Conservation (phyloP, 2,329 filamentous ascomycete genomes). For the Ilyonectria mors-panacis region DNA sequence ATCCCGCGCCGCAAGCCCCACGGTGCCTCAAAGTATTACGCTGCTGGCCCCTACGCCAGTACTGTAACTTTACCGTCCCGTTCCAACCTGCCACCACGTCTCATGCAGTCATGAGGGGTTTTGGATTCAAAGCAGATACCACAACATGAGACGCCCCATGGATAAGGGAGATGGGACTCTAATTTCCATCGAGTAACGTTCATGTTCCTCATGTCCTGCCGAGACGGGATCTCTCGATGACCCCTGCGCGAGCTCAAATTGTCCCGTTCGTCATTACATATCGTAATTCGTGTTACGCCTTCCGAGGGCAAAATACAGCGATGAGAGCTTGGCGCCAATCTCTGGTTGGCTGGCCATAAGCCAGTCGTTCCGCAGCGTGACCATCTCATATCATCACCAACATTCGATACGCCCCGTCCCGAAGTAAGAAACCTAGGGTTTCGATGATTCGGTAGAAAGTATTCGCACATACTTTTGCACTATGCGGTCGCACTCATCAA, state of each 20-base stretch:
- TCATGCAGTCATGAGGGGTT: constrained; percentile 13
- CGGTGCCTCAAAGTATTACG: constrained; percentile 7
- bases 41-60: not conserved
- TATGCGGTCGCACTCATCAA: constrained; percentile 5
- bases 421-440: constrained; percentile 18
- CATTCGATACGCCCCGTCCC: constrained; percentile 14
- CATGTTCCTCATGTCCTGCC: constrained; percentile 18
- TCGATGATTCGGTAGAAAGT: constrained; percentile 1
- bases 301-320: constrained; percentile 18
- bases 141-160: not conserved
- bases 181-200: constrained; percentile 21
- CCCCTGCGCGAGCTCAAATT: constrained; percentile 22
- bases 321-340: constrained; percentile 20
- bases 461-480: constrained; percentile 4
- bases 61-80: constrained; percentile 11
- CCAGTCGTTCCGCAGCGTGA: constrained; percentile 18
- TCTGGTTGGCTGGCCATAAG: constrained; percentile 21
- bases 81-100: constrained; percentile 6
- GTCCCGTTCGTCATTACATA: constrained; percentile 8
- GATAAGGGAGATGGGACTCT: not conserved
- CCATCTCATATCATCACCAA: constrained; percentile 14
- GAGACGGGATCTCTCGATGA: constrained; percentile 15
- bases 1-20: constrained; percentile 23
- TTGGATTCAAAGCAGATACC: not conserved
- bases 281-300: constrained; percentile 26